These are phyloP conservation scores for Durio zibethinus DNA, from an alignment of 345 rosid genomes.

Conservation along the genomic window DNA sequence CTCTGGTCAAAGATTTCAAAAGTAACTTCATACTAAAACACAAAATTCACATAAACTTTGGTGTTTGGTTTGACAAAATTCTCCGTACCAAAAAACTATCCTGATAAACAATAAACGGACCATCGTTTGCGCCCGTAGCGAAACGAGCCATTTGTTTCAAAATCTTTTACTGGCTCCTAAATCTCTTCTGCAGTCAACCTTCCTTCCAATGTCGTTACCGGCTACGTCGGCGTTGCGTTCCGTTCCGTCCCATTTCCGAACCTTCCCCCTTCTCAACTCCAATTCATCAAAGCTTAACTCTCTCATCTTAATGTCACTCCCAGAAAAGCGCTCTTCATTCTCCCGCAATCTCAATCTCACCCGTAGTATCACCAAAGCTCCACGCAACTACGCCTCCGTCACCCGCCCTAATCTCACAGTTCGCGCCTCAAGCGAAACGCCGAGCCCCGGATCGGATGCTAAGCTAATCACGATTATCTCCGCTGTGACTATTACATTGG, in stretches of 20 bases:
- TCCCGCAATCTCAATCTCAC: conserved; percentile 6
- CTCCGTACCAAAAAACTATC: too few relatives aligned
- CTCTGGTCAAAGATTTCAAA: too few relatives aligned
- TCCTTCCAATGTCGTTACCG: conserved; percentile 7
- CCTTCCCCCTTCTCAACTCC: neutral
- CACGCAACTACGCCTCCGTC: neutral
- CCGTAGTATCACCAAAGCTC: conserved; percentile 1
- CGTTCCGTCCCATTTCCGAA: neutral
- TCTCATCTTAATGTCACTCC: conserved; percentile 9
- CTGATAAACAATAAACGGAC: too few relatives aligned
- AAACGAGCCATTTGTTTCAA: too few relatives aligned
- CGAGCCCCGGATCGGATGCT: conserved; percentile 14
- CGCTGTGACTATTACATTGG: conserved; percentile 43
- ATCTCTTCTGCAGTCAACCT: neutral
- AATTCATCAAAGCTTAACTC: neutral
- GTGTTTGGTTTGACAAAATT: too few relatives aligned
- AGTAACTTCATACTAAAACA: too few relatives aligned
- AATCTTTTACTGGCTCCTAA: neutral
- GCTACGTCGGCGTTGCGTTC: conserved; percentile 18
- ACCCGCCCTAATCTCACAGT: conserved; percentile 21
- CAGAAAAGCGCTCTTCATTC: conserved; percentile 5
- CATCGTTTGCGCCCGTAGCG: too few relatives aligned
- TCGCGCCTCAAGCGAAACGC: conserved; percentile 25
- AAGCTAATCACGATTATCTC: conserved; percentile 40
- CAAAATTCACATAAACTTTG: too few relatives aligned